Conservation (phyloP, 2,329 filamentous ascomycete genomes). For the Trichoderma simmonsii region DNA sequence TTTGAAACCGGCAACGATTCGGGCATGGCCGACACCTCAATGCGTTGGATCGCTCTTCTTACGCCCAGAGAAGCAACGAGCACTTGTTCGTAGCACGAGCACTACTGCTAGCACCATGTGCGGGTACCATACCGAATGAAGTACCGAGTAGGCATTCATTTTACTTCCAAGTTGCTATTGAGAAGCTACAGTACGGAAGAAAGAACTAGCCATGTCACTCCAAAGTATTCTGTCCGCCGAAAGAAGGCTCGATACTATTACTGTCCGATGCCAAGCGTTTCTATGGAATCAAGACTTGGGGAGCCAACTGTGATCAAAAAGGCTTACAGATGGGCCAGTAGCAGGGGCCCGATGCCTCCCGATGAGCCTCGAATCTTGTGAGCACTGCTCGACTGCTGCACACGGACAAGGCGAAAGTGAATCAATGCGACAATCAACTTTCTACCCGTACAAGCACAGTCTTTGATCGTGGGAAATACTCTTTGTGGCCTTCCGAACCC, state of each 20-base stretch:
- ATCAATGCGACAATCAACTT: neutral
- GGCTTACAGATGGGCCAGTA: neutral
- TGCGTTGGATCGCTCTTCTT: neutral
- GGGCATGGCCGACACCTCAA: constrained; percentile 16
- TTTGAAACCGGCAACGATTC: constrained; percentile 14
- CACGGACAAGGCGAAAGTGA: neutral
- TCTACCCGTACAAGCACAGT: neutral
- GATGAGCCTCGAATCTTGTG: neutral
- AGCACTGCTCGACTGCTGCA: neutral
- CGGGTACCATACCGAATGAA: constrained; percentile 8
- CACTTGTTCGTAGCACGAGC: neutral
- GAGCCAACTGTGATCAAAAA: neutral
- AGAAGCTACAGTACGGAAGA: neutral
- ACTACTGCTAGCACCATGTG: constrained; percentile 1
- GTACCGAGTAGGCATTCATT: neutral
- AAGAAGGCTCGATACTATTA: neutral
- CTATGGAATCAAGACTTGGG: neutral
- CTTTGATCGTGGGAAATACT: neutral
- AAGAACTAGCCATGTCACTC: neutral
- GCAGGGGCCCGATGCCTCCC: neutral
- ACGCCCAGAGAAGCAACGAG: constrained; percentile 2
- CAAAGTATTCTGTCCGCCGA: neutral
- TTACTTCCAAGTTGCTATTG: neutral
- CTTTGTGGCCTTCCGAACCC: neutral
- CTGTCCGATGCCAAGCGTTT: neutral